Evolutionary conservation across 108 stramenopile genomes (phyloP), one percentile per base, ranked within the genome.

Genomic region (Mediolabrus comicus): DNA sequence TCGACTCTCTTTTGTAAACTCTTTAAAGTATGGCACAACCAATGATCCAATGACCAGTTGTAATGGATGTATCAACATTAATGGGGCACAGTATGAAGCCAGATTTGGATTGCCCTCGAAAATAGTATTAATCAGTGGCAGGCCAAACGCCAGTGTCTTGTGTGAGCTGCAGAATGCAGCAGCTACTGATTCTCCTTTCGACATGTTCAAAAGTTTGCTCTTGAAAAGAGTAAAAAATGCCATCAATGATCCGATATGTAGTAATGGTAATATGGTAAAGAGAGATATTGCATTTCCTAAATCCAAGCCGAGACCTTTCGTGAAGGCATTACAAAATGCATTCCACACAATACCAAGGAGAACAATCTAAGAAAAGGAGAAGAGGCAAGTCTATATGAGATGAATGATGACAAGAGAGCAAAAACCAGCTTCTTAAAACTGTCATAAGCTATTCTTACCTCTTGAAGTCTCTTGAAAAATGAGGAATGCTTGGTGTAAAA

Each of bases 91-190:
- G 59, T 85, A 93, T 24, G 86, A 63, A 9, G 93, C 95, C 25
- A 97, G 73, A 52, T 92, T 83, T 27, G 86, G 75, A 69, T 83
- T 88, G 11, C 94, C 95, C 74, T 89, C 87, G 63, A 96, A 97
- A 10, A 97, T 82, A 0, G 95, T 95, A 59, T 94, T 89, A 25
- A 97, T 83, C 54, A 97, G 65, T 3, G 96, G 94, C 0, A 96
- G 80, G 0, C 96, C 96, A 83, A 97, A 95, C 1, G 94, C 96
- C 10, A 97, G 73, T 0, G 96, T 97, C 59, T 97, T 97, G 60
- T 97, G 96, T 24, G 90, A 81, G 12, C 84, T 71, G 59, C 88
- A 90, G 72, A 92, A 95, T 53, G 90, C 81, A 26, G 87, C 89
- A 24, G 95, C 94, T 1, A 94, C 87, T 16, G 80, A 59, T 43